A percentile compares a stretch with the other conserved stretches of the same genome.
phyloP scores from a whole-genome alignment of 2,329 filamentous ascomycete species.

The Cladosporium sp. region DNA sequence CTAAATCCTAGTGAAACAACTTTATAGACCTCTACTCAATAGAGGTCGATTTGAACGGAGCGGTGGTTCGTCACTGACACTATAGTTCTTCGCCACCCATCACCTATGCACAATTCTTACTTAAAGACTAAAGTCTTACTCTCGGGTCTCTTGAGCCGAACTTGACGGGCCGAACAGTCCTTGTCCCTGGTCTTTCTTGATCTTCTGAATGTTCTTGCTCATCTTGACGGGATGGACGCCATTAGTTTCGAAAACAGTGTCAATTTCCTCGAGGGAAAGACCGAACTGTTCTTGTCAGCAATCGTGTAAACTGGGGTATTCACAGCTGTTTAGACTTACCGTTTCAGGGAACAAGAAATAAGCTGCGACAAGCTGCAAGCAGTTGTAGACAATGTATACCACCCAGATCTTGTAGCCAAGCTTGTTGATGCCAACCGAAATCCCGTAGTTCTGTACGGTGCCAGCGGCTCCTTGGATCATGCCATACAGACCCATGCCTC shows the following conservation, averaged over 20 bases:
- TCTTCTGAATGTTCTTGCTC: conserved; percentile 42
- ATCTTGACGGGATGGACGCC: conserved; percentile 49
- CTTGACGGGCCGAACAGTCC: background rate
- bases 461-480: conserved; percentile 50
- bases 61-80: background rate
- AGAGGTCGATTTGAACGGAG: background rate
- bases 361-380: conserved; percentile 47
- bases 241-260: conserved; percentile 58
- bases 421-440: conserved; percentile 50
- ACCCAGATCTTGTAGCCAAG: conserved; percentile 56
- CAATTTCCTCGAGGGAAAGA: conserved; percentile 58
- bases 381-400: conserved; percentile 55
- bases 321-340: conserved; percentile 33
- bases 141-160: conserved; percentile 2
- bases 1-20: background rate
- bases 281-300: background rate
- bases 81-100: background rate
- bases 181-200: conserved; percentile 25
- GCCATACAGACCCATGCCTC: conserved; percentile 38
- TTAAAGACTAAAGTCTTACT: background rate
- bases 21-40: background rate
- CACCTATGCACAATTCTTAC: no score
- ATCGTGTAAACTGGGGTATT: background rate
- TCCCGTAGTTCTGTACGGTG: conserved; percentile 50
- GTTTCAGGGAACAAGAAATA: conserved; percentile 59